phyloP scores from a whole-genome alignment of 2,329 filamentous ascomycete genomes.

The Pyrenochaeta sp. region DNA sequence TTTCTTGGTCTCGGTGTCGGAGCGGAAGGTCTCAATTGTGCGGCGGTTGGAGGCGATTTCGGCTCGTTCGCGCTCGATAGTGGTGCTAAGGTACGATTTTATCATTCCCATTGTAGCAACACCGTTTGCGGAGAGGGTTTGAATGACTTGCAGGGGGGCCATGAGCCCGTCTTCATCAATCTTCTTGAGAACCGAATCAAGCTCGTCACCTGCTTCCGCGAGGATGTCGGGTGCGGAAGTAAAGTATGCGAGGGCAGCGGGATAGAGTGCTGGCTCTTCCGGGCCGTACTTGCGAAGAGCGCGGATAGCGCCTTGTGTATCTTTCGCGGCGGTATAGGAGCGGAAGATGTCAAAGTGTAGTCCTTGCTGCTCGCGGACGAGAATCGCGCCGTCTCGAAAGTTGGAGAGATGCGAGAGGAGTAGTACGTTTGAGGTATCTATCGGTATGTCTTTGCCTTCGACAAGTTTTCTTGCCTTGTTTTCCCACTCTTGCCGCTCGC shows the following conservation, averaged over 20 bases:
- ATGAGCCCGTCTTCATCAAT: constrained; percentile 92
- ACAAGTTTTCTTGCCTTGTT: constrained; percentile 89
- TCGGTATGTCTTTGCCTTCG: constrained; percentile 77
- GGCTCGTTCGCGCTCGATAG: constrained; percentile 85
- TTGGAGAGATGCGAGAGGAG: constrained; percentile 90
- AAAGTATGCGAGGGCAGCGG: constrained; percentile 91
- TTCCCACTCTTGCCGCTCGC: constrained; percentile 82
- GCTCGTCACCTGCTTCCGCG: constrained; percentile 84
- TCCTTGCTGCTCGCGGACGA: constrained; percentile 93
- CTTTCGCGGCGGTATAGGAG: constrained; percentile 90
- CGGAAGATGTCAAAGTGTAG: constrained; percentile 95
- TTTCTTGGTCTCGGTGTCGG: constrained; percentile 82
- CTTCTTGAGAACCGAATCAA: constrained; percentile 79
- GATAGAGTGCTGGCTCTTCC: constrained; percentile 89
- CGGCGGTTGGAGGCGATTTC: constrained; percentile 86
- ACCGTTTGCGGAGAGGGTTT: constrained; percentile 79
- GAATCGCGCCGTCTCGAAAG: constrained; percentile 87
- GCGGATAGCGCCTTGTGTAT: constrained; percentile 88
- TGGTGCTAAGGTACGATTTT: constrained; percentile 88
- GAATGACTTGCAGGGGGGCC: constrained; percentile 95
- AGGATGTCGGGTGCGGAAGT: constrained; percentile 84
- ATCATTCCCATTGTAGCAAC: constrained; percentile 98
- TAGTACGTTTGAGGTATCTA: constrained; percentile 94
- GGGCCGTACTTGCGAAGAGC: constrained; percentile 91
- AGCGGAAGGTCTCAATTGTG: constrained; percentile 82